Base-by-base conservation (phyloP, 768 basidiomycete species). In the Peribolospora baueri region DNA sequence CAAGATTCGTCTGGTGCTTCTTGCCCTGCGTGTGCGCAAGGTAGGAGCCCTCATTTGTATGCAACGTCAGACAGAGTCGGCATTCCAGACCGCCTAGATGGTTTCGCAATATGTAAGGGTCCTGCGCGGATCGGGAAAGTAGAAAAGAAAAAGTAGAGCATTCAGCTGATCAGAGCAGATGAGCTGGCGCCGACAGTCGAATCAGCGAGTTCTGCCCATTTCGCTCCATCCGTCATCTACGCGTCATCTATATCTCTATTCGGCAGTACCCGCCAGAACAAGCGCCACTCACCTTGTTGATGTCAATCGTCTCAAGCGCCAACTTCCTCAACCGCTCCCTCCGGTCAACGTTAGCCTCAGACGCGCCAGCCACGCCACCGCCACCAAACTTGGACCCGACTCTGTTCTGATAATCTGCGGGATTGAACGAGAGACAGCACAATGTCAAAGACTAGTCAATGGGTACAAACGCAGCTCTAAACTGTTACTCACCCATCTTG, bases 1-100 rank as follows among this genome's bases (percentile, higher is more conserved):
- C 93, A 52, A 98, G 78, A 66, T 97, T 97, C 3, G 90, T 97
- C 67, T 97, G 93, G 66, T 97, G 93, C 66, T 97, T 98, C 72
- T 97, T 98, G 25, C 93, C 93, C 71, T 97, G 93, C 0, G 93
- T 98, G 63, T 98, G 93, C 0, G 93, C 93, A 50, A 98, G 81
- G 67, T 97, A 95, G 10, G 90, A 93, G 14, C 93, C 93, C 70
- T 98, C 93, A 63, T 97, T 97, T n/a, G 91, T 95, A 70, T 98
- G 93, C 8, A 98, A 76, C 0, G 93, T 98, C 50, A 98, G 71
- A 68, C 93, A 97, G 39, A 98, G 76, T 63, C 90, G 84, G 72
- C 93, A 98, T 77, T 97, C 91, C 46, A 97, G 77, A 7, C 90
- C 95, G 46, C 93, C 93, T 56, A 98, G 76, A 68, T 98, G 93